Base-by-base conservation (phyloP, 1,284 basidiomycete genomes). In the Ceratobasidium sp. region DNA sequence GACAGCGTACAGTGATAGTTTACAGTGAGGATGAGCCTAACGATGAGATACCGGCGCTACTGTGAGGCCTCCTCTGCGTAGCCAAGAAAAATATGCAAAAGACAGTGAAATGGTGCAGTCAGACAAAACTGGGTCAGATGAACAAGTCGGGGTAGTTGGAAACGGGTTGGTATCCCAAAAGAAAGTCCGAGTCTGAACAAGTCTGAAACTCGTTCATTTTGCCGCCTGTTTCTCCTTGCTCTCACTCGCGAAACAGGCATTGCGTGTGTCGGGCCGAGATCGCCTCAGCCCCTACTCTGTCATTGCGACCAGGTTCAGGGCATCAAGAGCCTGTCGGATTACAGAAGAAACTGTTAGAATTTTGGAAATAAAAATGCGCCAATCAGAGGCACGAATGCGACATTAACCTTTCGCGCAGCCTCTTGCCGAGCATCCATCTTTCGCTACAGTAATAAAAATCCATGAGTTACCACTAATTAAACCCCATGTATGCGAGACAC, bases 371-470 rank as follows among this genome's bases (percentile, higher is more conserved):
- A 23, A 65, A 4, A 26, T 13, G 20, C 13, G 60, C 58, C 60
- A 54, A 54, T 60, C 10, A 58, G 39, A 13, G 31, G 23, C 45
- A 15, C 20, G 23, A 26, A 45, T 28, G 31, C 31, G 15, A 39
- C 23, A 51, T 47, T 49, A 31, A 74, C 71, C 71, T 74, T 74
- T n/a, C 71, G 71, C 5, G 71, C 71, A 3, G 71, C 71, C 60
- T 74, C 71, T 51, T 74, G 71, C 26, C 71, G 58, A 37, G 71
- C 71, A 39, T 74, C 71, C 71, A 74, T 74, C 28, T 74, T 74
- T 64, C 71, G 26, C 71, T 74, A 35, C 39, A 51, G 23, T 5
- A 37, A 28, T 8, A 33, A 17, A 28, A 2, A 8, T 63, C 13
- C 6, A 13, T 63, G 28, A 66, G 49, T 66, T 51, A 11, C 28